These are phyloP conservation scores for Aspergillus homomorphus DNA, from an alignment of 495 filamentous ascomycete genomes.

Conservation along the genomic window DNA sequence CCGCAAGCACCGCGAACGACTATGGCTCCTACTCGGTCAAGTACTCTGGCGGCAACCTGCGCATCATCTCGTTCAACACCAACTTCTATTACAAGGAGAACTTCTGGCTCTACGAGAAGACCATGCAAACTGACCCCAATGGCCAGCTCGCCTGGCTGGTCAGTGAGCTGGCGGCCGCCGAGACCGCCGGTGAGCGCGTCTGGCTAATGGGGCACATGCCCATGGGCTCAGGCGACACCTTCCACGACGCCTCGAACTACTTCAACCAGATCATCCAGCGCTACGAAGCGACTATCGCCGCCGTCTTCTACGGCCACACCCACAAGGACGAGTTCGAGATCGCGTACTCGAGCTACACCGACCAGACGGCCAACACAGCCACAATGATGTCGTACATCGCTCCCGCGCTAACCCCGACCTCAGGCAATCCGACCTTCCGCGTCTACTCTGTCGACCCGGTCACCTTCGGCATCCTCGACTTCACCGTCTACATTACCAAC, in stretches of 20 bases:
- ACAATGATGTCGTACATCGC: slow-evolving; percentile 47
- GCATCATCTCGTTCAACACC: slow-evolving; percentile 52
- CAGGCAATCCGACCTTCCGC: slow-evolving; percentile 54
- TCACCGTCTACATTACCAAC: slow-evolving; percentile 52
- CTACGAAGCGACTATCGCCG: slow-evolving; percentile 54
- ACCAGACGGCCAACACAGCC: slow-evolving; percentile 37
- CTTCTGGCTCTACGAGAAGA: slow-evolving; percentile 46
- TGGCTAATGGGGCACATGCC: slow-evolving; percentile 57
- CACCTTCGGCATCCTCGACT: slow-evolving; percentile 51
- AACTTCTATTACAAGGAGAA: slow-evolving; percentile 48
- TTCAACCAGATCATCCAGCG: slow-evolving; percentile 58
- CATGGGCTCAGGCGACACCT: slow-evolving; percentile 36
- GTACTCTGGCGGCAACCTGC: slow-evolving; percentile 42
- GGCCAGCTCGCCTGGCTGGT: slow-evolving; percentile 52
- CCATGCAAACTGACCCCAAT: slow-evolving; percentile 47
- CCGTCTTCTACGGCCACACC: slow-evolving; percentile 56
- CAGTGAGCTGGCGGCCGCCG: slow-evolving; percentile 49
- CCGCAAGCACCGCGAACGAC: slow-evolving; percentile 44
- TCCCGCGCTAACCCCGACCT: slow-evolving; percentile 53
- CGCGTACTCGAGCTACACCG: slow-evolving; percentile 51
- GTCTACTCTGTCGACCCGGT: slow-evolving; percentile 55
- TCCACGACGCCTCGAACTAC: slow-evolving; percentile 44
- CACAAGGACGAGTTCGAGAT: slow-evolving; percentile 54
- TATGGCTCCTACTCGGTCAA: slow-evolving; percentile 52
- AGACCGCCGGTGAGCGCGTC: slow-evolving; percentile 49